Percentiles rank a stretch among this genome's conserved stretches.
Evolutionary conservation across 257 asterid species (phyloP).

Genomic region (Anisodus tanguticus): DNA sequence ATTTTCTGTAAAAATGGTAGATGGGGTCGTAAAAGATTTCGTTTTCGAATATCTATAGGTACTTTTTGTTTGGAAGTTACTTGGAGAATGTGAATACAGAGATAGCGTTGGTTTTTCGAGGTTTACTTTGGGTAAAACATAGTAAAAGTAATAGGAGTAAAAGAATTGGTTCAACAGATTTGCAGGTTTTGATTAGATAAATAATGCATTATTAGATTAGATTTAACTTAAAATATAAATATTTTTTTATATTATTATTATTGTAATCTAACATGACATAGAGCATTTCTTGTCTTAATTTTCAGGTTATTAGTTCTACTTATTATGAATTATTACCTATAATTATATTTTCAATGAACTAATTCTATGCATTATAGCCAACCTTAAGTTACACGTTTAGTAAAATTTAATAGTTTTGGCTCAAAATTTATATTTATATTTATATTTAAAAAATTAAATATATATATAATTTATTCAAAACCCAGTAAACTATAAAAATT

Average conservation of each 20-base stretch:
- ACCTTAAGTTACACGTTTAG: no score
- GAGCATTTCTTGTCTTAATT: no score
- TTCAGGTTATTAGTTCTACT: background rate
- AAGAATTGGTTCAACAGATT: background rate
- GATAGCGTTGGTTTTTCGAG: constrained; percentile 26
- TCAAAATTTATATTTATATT: no score
- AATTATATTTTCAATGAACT: background rate
- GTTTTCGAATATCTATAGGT: constrained; percentile 15
- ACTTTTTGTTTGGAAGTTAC: constrained; percentile 40
- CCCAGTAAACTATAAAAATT: no score
- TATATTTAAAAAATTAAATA: no score
- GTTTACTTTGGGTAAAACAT: background rate
- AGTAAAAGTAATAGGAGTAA: background rate
- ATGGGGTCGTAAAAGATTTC: constrained; percentile 42
- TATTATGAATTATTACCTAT: background rate
- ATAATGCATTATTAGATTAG: background rate
- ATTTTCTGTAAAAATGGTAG: constrained; percentile 14
- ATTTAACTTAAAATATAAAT: background rate
- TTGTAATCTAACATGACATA: no score
- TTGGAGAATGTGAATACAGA: constrained; percentile 32
- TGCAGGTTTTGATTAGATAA: background rate
- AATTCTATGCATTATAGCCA: no score
- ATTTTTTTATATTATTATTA: no score
- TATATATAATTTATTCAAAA: no score
- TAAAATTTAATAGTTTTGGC: no score